Conservation (phyloP, 176 grass and related monocot genomes). For the Neostapfia colusana region DNA sequence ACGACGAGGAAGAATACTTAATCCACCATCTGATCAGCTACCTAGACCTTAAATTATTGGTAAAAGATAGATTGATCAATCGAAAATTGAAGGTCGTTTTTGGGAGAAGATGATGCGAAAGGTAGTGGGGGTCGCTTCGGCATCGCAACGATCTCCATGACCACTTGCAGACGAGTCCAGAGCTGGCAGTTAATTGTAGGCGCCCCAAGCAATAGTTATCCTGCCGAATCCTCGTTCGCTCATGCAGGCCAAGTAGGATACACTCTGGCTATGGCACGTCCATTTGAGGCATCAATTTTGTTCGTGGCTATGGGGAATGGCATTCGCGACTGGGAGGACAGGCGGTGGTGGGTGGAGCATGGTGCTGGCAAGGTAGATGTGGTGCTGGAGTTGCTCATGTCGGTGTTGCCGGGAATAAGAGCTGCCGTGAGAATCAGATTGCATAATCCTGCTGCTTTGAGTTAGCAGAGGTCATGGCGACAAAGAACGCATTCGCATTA, state of each 20-base stretch:
- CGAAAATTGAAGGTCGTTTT: conserved; percentile 26
- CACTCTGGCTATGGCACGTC: no score
- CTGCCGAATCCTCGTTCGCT: conserved; percentile 17
- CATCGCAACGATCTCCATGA: conserved; percentile 44
- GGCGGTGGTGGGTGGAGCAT: no score
- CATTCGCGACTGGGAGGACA: no score
- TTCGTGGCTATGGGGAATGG: no score
- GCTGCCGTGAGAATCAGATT: no score
- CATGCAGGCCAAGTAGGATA: background rate
- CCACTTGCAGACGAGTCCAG: conserved; percentile 23
- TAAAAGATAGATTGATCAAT: background rate
- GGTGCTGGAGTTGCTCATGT: no score
- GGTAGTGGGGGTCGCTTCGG: conserved; percentile 52
- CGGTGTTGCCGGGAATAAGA: no score
- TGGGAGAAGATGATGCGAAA: background rate
- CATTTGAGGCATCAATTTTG: no score
- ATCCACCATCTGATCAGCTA: background rate
- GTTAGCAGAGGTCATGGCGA: no score
- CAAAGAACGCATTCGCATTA: no score
- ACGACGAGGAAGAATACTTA: background rate
- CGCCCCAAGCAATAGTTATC: conserved; percentile 32
- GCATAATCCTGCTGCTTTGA: no score
- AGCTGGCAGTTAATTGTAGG: conserved; percentile 50
- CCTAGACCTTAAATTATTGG: background rate
- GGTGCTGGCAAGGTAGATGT: no score